Conservation (phyloP, 352 stramenopile species). For the Globisporangium canariense region DNA sequence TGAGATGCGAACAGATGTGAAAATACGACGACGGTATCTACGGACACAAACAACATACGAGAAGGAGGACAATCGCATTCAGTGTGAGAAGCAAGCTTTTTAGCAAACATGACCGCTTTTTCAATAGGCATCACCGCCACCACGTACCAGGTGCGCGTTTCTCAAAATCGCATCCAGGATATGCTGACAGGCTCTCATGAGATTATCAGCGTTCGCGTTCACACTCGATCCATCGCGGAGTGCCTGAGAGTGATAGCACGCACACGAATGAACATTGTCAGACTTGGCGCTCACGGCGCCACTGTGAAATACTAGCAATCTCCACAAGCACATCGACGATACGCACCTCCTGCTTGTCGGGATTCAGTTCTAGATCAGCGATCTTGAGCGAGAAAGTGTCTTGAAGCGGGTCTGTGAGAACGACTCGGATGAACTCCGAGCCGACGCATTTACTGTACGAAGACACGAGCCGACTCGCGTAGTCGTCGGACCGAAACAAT, state of each 20-base stretch:
- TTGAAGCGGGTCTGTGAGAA: constrained; percentile 57
- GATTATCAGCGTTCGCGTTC: constrained; percentile 60
- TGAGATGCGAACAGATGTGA: constrained; percentile 76
- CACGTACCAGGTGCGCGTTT: constrained; percentile 46
- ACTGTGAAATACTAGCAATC: not conserved
- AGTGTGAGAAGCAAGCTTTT: constrained; percentile 2
- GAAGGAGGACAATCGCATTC: not conserved
- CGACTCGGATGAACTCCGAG: constrained; percentile 62
- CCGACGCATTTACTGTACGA: constrained; percentile 77
- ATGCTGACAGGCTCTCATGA: constrained; percentile 81
- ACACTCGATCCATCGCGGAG: constrained; percentile 32
- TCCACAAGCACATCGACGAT: not conserved
- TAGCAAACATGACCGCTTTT: not conserved
- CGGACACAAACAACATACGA: not conserved
- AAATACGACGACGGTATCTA: constrained; percentile 72
- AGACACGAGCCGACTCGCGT: constrained; percentile 64
- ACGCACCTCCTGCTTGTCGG: constrained; percentile 47
- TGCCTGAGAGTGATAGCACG: constrained; percentile 9
- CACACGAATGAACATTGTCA: not conserved
- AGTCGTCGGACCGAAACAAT: constrained; percentile 77
- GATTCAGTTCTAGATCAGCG: constrained; percentile 74
- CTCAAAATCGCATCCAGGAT: constrained; percentile 80
- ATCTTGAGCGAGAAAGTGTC: constrained; percentile 62
- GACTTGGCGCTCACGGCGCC: not conserved
- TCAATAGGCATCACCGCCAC: not conserved